A percentile compares a stretch with the other conserved stretches of the same genome.
phyloP scores from a whole-genome alignment of 495 filamentous ascomycete genomes.

The Penicillium lagena region DNA sequence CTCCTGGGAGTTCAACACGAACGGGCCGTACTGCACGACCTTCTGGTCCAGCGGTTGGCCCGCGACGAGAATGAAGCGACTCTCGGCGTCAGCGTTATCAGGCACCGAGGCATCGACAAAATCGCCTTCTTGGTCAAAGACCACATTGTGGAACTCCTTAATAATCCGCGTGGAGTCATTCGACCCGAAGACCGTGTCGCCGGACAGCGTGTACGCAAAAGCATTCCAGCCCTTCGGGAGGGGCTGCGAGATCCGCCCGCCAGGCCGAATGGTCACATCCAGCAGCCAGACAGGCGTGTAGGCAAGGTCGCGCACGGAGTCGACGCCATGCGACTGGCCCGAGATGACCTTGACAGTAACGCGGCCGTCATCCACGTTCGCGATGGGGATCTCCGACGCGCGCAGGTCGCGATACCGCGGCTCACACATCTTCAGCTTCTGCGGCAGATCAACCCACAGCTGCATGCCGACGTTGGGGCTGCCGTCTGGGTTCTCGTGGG shows the following conservation, averaged over 20 bases:
- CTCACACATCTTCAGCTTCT: constrained; percentile 77
- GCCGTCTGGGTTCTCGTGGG: constrained; percentile 70
- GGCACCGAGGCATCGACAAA: constrained; percentile 63
- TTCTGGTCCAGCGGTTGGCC: constrained; percentile 85
- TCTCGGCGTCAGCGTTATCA: constrained; percentile 56
- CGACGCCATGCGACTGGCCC: constrained; percentile 74
- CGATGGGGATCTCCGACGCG: constrained; percentile 68
- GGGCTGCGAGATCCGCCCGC: constrained; percentile 64
- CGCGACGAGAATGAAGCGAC: constrained; percentile 72
- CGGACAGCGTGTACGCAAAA: constrained; percentile 78
- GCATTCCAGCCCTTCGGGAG: constrained; percentile 84
- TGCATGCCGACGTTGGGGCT: constrained; percentile 81
- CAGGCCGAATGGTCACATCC: constrained; percentile 76
- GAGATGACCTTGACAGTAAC: constrained; percentile 85
- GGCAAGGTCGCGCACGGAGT: constrained; percentile 80
- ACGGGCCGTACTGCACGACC: constrained; percentile 94
- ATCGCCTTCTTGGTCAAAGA: constrained; percentile 79
- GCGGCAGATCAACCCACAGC: constrained; percentile 89
- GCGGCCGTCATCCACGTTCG: constrained; percentile 59
- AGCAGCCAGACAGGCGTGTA: constrained; percentile 95
- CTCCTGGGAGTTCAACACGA: constrained; percentile 78
- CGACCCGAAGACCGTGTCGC: constrained; percentile 60
- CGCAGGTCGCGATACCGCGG: constrained; percentile 84
- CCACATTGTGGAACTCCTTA: constrained; percentile 76
- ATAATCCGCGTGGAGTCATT: constrained; percentile 50